Percentiles rank a stretch among this genome's conserved stretches.
These are phyloP conservation scores for Phaeomoniella chlamydospora DNA, from an alignment of 2,329 filamentous ascomycete genomes.

Conservation along the genomic window DNA sequence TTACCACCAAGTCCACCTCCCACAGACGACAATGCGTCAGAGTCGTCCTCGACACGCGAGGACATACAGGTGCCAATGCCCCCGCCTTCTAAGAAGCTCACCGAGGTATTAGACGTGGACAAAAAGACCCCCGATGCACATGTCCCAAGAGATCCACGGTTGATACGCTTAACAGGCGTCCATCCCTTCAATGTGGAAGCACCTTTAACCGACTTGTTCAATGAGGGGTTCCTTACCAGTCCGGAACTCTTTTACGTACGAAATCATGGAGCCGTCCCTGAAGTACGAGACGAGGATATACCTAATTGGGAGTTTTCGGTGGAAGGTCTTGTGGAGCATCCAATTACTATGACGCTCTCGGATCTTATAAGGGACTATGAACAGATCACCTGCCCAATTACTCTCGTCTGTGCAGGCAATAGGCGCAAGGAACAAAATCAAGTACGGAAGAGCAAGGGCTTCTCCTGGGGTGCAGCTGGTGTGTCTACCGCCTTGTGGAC, in stretches of 20 bases:
- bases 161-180: conserved; percentile 75
- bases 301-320: conserved; percentile 70
- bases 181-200: conserved; percentile 89
- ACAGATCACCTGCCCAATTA: conserved; percentile 73
- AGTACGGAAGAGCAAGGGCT: conserved; percentile 80
- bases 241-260: conserved; percentile 83
- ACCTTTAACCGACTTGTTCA: conserved; percentile 62
- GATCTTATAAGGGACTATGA: conserved; percentile 62
- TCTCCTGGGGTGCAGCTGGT: conserved; percentile 84
- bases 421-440: conserved; percentile 85
- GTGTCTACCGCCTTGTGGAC: conserved; percentile 82
- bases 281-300: conserved; percentile 56
- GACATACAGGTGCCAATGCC: conserved; percentile 47
- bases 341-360: conserved; percentile 55
- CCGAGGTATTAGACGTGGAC: conserved; percentile 57
- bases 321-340: conserved; percentile 72
- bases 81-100: conserved; percentile 43
- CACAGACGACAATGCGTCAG: conserved; percentile 9
- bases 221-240: conserved; percentile 68
- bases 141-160: conserved; percentile 62
- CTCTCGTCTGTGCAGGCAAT: conserved; percentile 84
- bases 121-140: conserved; percentile 71
- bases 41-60: conserved; percentile 5
- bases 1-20: conserved; percentile 10
- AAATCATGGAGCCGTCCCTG: conserved; percentile 75